Conservation (phyloP, 805 yeast genomes). For the Wickerhamomyces pijperi region DNA sequence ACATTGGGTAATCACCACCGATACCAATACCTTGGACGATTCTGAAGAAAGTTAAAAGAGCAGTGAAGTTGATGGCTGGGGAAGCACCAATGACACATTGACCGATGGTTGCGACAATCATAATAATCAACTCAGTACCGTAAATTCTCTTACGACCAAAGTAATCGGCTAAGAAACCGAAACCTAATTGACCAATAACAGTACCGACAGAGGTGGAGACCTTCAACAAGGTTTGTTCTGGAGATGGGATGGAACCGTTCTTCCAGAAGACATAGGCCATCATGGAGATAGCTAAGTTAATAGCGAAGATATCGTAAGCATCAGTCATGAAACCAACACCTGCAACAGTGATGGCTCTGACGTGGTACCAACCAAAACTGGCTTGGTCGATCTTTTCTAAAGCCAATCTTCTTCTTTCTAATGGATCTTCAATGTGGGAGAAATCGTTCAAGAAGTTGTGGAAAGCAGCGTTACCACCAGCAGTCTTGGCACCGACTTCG, state of each 20-base stretch:
- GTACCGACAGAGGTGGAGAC: constrained; percentile 92
- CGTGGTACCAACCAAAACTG: constrained; percentile 71
- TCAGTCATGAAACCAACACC: constrained; percentile 93
- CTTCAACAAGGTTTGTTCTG: constrained; percentile 68
- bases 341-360: constrained; percentile 74
- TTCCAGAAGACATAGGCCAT: constrained; percentile 66
- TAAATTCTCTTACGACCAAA: constrained; percentile 82
- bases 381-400: constrained; percentile 76
- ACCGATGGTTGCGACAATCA: constrained; percentile 68
- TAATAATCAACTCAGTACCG: constrained; percentile 77
- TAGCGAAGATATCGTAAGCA: constrained; percentile 87
- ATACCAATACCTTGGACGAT: constrained; percentile 91
- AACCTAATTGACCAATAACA: constrained; percentile 79
- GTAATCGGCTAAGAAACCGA: constrained; percentile 73
- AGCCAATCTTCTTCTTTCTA: constrained; percentile 80
- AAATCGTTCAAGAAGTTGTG: constrained; percentile 73
- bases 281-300: constrained; percentile 74
- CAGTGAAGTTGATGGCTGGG: constrained; percentile 62
- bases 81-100: constrained; percentile 70
- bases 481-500: constrained; percentile 25
- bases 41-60: constrained; percentile 68
- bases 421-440: constrained; percentile 73
- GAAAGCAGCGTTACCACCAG: constrained; percentile 80
- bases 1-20: constrained; percentile 94
- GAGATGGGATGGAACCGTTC: constrained; percentile 43